These are phyloP conservation scores for Suhomyces bribrorum DNA, from an alignment of 1,139 yeast genomes.

Conservation along the genomic window DNA sequence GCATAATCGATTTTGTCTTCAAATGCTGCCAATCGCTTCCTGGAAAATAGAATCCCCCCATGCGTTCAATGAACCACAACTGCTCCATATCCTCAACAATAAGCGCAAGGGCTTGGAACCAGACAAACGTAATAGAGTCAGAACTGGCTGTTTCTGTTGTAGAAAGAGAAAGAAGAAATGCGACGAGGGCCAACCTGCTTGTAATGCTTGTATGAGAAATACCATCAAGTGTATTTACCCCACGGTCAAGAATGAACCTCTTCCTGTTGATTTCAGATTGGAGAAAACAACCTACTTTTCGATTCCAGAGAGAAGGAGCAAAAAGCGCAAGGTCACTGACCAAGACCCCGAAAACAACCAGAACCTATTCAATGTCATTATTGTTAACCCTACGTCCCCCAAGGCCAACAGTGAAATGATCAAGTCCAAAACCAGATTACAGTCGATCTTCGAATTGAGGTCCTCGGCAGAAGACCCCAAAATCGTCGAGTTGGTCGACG, in stretches of 20 bases:
- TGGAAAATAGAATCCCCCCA: background rate
- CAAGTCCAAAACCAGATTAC: constrained; percentile 2
- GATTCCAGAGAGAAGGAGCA: constrained; percentile 4
- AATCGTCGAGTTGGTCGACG: constrained; percentile 6
- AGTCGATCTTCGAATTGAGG: constrained; percentile 5
- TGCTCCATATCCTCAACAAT: no score
- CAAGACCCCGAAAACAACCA: constrained; percentile 3
- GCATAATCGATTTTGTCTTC: background rate
- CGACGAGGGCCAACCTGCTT: constrained; percentile 42
- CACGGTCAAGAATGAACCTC: constrained; percentile 24
- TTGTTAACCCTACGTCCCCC: constrained; percentile 10
- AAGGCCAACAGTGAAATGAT: constrained; percentile 7
- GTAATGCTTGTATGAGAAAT: constrained; percentile 41
- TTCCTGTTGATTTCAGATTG: constrained; percentile 30
- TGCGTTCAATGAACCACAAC: no score
- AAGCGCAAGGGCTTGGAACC: no score
- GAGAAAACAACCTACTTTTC: constrained; percentile 17
- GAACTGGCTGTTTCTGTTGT: constrained; percentile 49
- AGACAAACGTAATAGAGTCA: constrained; percentile 29
- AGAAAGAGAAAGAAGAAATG: constrained; percentile 53
- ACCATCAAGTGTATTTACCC: constrained; percentile 46
- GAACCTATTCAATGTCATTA: constrained; percentile 16
- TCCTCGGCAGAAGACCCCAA: background rate
- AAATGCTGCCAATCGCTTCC: background rate
- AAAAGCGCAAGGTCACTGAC: background rate